Percentiles rank a stretch among this genome's conserved stretches.
Evolutionary conservation across 1,284 basidiomycete species (phyloP).

Genomic region (Veloboletus limbatus): DNA sequence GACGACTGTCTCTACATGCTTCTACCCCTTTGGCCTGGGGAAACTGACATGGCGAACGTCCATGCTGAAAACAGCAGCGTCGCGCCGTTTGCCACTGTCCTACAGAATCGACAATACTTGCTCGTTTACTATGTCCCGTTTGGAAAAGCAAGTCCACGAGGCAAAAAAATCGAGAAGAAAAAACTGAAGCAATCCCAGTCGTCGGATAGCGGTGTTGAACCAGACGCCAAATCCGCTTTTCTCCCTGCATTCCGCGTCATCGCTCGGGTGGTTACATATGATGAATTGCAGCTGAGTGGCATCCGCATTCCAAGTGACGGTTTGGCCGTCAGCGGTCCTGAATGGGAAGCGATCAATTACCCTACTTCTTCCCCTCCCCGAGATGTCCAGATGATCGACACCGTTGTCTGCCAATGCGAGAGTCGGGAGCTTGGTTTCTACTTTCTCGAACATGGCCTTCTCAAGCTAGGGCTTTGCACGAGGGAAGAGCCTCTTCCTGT

Average conservation of each 20-base stretch:
- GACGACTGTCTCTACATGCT: constrained; percentile 74
- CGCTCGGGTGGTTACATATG: constrained; percentile 64
- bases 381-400: constrained; percentile 26
- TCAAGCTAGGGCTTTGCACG: constrained; percentile 60
- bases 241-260: constrained; percentile 62
- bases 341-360: constrained; percentile 51
- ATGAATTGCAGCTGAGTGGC: constrained; percentile 65
- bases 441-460: constrained; percentile 66
- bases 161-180: constrained; percentile 36
- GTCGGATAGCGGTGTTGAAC: constrained; percentile 36
- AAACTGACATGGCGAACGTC: constrained; percentile 50
- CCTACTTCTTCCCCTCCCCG: constrained; percentile 1
- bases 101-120: constrained; percentile 60
- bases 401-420: constrained; percentile 61
- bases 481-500: constrained; percentile 21
- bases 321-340: constrained; percentile 58
- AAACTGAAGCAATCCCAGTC: constrained; percentile 31
- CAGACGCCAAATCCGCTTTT: constrained; percentile 45
- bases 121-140: constrained; percentile 69
- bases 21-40: constrained; percentile 77
- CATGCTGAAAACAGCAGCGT: constrained; percentile 26
- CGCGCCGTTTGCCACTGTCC: constrained; percentile 41
- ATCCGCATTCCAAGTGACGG: constrained; percentile 71
- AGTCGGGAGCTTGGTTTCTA: constrained; percentile 64
- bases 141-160: constrained; percentile 25